Evolutionary conservation across 495 filamentous ascomycete species (phyloP).

Genomic region (Penicillium samsonianum): DNA sequence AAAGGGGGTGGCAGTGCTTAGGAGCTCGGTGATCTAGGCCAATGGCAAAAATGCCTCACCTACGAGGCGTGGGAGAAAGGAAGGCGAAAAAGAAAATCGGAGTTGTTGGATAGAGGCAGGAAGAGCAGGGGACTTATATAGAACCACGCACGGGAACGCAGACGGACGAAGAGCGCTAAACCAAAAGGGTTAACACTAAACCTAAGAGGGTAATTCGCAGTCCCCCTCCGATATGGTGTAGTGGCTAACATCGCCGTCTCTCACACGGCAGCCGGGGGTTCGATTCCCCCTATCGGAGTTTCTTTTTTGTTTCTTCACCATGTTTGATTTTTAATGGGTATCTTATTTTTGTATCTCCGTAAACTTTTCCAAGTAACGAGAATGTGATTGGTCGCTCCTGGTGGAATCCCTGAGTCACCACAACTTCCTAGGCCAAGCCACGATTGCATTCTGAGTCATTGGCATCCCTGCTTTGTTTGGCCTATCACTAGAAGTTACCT

Average conservation of each 20-base stretch:
- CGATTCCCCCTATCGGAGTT: slow-evolving; percentile 28
- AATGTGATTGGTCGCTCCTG: no score
- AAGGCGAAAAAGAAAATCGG: slow-evolving; percentile 1
- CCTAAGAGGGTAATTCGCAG: no score
- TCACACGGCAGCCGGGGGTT: slow-evolving; percentile 39
- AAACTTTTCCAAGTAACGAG: no score
- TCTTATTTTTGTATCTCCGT: no score
- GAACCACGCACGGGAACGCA: background rate
- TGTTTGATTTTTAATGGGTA: no score
- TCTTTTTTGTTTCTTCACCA: slow-evolving; percentile 8
- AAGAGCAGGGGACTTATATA: background rate
- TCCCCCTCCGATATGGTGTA: slow-evolving; percentile 38
- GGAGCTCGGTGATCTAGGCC: background rate
- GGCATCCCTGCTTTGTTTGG: background rate
- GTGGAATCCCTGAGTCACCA: background rate
- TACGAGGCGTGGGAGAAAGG: background rate
- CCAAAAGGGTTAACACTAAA: no score
- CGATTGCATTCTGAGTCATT: background rate
- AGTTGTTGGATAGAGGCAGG: background rate
- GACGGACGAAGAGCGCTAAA: background rate
- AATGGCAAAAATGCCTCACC: background rate
- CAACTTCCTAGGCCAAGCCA: background rate
- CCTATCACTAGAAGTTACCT: background rate
- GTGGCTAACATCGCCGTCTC: slow-evolving; percentile 40
- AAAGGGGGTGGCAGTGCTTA: background rate